Conservation (phyloP, 495 filamentous ascomycete species). For the Niebla homalea region DNA sequence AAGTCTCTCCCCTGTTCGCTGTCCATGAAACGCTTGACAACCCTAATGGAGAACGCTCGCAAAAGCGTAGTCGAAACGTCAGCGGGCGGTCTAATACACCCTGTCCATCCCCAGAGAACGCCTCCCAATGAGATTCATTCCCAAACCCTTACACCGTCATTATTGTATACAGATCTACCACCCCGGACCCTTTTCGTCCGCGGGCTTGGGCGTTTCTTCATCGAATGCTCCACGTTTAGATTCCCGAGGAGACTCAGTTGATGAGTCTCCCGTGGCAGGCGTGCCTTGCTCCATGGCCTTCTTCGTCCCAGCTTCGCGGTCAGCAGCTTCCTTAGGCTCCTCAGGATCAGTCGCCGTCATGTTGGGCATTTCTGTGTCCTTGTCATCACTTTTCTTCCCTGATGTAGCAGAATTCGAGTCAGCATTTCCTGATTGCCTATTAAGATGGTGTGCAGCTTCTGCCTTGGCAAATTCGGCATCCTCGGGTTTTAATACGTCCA, state of each 20-base stretch:
- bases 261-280: background rate
- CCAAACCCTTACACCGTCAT: no score
- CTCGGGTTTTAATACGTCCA: constrained; percentile 1
- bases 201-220: background rate
- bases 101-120: no score
- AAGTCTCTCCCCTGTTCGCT: no score
- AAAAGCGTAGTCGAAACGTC: no score
- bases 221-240: background rate
- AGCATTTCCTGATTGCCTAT: constrained; percentile 3
- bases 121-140: no score
- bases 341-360: constrained; percentile 4
- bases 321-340: constrained; percentile 1
- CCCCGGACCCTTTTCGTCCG: background rate
- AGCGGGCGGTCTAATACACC: no score
- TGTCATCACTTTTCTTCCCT: background rate
- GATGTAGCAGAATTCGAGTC: background rate
- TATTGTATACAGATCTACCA: background rate
- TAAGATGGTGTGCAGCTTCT: constrained; percentile 10
- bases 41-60: no score
- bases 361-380: background rate
- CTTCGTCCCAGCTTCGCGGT: background rate
- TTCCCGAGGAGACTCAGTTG: background rate
- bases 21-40: no score
- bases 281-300: background rate
- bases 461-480: constrained; percentile 5